Evolutionary conservation across 257 asterid genomes (phyloP).

Genomic region (Ilex aquifolium): DNA sequence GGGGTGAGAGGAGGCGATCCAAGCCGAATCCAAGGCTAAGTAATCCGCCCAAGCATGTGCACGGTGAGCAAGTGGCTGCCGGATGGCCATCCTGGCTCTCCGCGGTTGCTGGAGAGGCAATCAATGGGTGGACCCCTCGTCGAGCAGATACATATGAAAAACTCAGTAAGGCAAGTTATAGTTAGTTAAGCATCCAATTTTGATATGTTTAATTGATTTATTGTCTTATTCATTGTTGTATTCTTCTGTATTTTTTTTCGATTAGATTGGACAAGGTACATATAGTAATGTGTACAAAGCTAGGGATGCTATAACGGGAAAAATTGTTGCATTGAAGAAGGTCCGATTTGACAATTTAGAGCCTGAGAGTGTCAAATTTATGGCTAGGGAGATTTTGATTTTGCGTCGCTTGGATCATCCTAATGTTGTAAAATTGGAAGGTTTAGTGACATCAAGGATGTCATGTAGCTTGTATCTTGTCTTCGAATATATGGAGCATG

Average conservation of each 20-base stretch:
- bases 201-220: no score
- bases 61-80: constrained; percentile 14
- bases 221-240: no score
- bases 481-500: constrained; percentile 11
- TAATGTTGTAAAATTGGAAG: constrained; percentile 8
- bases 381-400: constrained; percentile 10
- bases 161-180: constrained; percentile 6
- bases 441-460: constrained; percentile 3
- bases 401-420: constrained; percentile 7
- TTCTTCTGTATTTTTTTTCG: no score
- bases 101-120: constrained; percentile 15
- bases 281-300: constrained; percentile 11
- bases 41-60: background rate
- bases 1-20: background rate
- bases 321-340: constrained; percentile 10
- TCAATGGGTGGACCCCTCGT: constrained; percentile 15
- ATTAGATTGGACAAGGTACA: constrained; percentile 9
- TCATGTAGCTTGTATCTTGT: constrained; percentile 6
- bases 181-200: no score
- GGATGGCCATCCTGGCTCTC: constrained; percentile 18
- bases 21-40: background rate
- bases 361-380: constrained; percentile 7
- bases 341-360: constrained; percentile 3
- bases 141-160: constrained; percentile 8
- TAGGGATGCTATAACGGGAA: constrained; percentile 1